Percentiles rank a stretch among this genome's conserved stretches.
Conservation (phyloP, 495 filamentous ascomycete genomes). For the Terfezia boudieri region DNA sequence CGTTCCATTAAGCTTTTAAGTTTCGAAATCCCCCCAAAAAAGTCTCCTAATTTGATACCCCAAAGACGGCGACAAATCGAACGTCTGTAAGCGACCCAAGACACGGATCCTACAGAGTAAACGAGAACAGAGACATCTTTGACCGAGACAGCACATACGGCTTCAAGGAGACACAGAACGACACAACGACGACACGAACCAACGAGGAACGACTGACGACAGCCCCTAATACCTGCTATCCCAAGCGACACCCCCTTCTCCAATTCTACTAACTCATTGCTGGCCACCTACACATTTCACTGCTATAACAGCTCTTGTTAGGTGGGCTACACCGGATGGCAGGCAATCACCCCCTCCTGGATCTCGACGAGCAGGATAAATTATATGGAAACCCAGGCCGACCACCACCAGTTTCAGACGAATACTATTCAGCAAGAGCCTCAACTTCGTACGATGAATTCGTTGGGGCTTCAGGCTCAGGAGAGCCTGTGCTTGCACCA, state of each 20-base stretch:
- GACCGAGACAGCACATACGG: no score
- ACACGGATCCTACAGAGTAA: no score
- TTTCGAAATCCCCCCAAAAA: no score
- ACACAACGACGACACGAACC: no score
- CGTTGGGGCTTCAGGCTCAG: constrained; percentile 32
- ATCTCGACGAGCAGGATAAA: constrained; percentile 18
- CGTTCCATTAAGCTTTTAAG: no score
- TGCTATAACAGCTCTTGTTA: not conserved
- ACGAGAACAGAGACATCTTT: no score
- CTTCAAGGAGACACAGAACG: no score
- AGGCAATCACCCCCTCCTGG: constrained; percentile 16
- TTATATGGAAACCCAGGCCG: constrained; percentile 18
- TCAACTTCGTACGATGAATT: constrained; percentile 92
- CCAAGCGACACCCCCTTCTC: not conserved
- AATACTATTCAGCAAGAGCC: constrained; percentile 32
- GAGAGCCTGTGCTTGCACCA: not conserved
- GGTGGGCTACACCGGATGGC: constrained; percentile 8
- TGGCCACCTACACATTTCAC: not conserved
- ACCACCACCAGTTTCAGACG: constrained; percentile 10
- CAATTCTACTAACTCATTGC: not conserved
- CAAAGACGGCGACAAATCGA: no score
- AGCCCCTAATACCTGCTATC: not conserved
- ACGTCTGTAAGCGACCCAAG: no score
- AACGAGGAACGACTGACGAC: no score
- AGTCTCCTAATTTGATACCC: no score